Percentiles rank a stretch among this genome's conserved stretches.
These are phyloP conservation scores for Tuber umbilicatum DNA, from an alignment of 495 filamentous ascomycete species.

Conservation along the genomic window DNA sequence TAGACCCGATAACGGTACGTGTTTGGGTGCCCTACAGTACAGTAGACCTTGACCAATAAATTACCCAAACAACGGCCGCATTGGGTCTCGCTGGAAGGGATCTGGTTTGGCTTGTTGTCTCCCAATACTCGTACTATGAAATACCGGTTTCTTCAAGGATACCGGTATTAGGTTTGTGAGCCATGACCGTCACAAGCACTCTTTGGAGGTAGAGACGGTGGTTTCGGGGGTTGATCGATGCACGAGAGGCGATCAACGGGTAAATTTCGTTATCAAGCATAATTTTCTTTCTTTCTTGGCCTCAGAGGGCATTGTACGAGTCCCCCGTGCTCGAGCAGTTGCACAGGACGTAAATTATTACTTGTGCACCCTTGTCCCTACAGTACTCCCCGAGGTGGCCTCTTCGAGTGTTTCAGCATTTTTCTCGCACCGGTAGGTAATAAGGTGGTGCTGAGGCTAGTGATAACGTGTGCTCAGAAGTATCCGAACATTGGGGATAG, in stretches of 20 bases:
- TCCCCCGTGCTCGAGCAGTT: no score
- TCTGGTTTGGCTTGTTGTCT: not conserved
- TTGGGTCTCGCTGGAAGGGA: not conserved
- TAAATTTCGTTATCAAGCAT: not conserved
- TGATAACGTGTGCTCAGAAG: no score
- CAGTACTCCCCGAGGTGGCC: no score
- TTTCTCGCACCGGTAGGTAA: not conserved
- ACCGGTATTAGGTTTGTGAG: not conserved
- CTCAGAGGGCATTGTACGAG: not conserved
- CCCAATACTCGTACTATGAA: no score
- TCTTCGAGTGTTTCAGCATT: not conserved
- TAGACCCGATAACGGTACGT: not conserved
- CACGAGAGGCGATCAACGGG: no score
- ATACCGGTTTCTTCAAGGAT: not conserved
- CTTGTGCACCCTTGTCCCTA: no score
- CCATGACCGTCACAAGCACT: not conserved
- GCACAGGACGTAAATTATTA: no score
- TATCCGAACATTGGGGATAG: no score
- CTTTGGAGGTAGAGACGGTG: no score
- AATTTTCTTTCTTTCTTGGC: not conserved
- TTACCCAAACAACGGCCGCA: not conserved
- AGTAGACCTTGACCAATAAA: not conserved
- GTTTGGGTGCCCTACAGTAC: not conserved
- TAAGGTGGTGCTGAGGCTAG: not conserved
- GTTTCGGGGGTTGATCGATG: no score